Evolutionary conservation across 2,329 filamentous ascomycete species (phyloP).

Genomic region (Aspergillus arachidicola): DNA sequence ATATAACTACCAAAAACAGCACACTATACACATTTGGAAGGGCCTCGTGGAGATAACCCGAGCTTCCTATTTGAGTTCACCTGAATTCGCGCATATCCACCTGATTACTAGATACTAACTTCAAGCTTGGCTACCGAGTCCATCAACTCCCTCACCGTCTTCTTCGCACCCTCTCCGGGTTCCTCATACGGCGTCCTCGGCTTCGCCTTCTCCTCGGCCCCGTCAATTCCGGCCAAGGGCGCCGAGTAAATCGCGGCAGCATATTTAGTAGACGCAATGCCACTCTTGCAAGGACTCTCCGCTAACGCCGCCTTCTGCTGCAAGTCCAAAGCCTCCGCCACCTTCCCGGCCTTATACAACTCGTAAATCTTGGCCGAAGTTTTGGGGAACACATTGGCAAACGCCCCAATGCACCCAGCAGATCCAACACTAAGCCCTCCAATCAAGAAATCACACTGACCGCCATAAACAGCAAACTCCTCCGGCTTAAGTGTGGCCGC

Average conservation of each 20-base stretch:
- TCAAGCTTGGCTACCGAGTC: slow-evolving; percentile 46
- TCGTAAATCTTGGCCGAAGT: slow-evolving; percentile 61
- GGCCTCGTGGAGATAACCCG: not conserved
- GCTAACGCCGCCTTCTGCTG: slow-evolving; percentile 66
- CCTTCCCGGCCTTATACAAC: slow-evolving; percentile 61
- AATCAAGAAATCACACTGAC: slow-evolving; percentile 71
- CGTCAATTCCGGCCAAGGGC: slow-evolving; percentile 60
- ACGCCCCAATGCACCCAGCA: slow-evolving; percentile 60
- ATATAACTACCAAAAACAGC: not conserved
- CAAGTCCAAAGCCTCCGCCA: slow-evolving; percentile 61
- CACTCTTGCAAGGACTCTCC: slow-evolving; percentile 66
- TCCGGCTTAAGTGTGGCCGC: slow-evolving; percentile 55
- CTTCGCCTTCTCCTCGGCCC: slow-evolving; percentile 59
- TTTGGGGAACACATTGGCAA: slow-evolving; percentile 61
- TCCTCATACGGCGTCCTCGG: slow-evolving; percentile 65
- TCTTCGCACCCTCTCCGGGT: slow-evolving; percentile 47
- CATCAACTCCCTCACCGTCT: slow-evolving; percentile 45
- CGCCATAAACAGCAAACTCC: slow-evolving; percentile 69
- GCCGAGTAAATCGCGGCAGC: slow-evolving; percentile 65
- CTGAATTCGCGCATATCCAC: not conserved
- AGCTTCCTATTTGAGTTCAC: not conserved
- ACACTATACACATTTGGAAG: not conserved
- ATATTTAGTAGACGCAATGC: slow-evolving; percentile 70
- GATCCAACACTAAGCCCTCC: slow-evolving; percentile 56
- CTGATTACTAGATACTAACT: slow-evolving; percentile 14